phyloP scores from a whole-genome alignment of 2,329 filamentous ascomycete species.

The Capronia americana region DNA sequence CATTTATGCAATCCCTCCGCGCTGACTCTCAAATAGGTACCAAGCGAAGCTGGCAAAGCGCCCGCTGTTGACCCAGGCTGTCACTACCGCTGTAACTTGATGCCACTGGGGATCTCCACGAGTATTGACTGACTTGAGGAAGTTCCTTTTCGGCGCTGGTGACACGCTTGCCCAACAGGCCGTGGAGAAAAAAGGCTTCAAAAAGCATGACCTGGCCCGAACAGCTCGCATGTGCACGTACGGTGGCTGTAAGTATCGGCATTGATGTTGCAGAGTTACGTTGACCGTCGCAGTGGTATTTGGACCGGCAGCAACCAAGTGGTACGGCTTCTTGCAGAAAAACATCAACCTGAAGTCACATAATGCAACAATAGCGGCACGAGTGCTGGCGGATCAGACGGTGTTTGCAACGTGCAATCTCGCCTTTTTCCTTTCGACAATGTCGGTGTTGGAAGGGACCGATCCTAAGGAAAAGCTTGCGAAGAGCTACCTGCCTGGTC shows the following conservation, averaged over 20 bases:
- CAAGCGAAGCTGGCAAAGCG: slow-evolving; percentile 78
- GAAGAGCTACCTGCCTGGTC: slow-evolving; percentile 72
- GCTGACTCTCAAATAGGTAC: slow-evolving; percentile 66
- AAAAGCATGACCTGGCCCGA: slow-evolving; percentile 71
- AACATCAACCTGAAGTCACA: slow-evolving; percentile 69
- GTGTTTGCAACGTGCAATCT: slow-evolving; percentile 86
- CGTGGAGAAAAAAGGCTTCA: slow-evolving; percentile 78
- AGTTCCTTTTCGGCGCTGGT: slow-evolving; percentile 88
- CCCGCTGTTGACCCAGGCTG: slow-evolving; percentile 86
- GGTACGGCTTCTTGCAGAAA: slow-evolving; percentile 80
- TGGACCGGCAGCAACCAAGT: slow-evolving; percentile 83
- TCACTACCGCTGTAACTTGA: slow-evolving; percentile 74
- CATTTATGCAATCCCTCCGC: slow-evolving; percentile 27
- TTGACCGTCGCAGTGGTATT: slow-evolving; percentile 68
- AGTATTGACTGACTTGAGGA: slow-evolving; percentile 19
- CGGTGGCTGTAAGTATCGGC: slow-evolving; percentile 51
- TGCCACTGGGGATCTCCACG: slow-evolving; percentile 14
- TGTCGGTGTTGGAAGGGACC: slow-evolving; percentile 80
- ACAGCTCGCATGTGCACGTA: slow-evolving; percentile 58
- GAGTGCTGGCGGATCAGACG: slow-evolving; percentile 80
- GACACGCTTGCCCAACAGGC: slow-evolving; percentile 90
- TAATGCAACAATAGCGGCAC: slow-evolving; percentile 74
- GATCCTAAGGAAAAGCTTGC: slow-evolving; percentile 72
- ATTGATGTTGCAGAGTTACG: background rate
- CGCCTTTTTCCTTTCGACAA: slow-evolving; percentile 78